Evolutionary conservation across 176 grass and related monocot genomes (phyloP), one percentile per base, ranked within the genome.

Genomic region (Urochloa ruziziensis): DNA sequence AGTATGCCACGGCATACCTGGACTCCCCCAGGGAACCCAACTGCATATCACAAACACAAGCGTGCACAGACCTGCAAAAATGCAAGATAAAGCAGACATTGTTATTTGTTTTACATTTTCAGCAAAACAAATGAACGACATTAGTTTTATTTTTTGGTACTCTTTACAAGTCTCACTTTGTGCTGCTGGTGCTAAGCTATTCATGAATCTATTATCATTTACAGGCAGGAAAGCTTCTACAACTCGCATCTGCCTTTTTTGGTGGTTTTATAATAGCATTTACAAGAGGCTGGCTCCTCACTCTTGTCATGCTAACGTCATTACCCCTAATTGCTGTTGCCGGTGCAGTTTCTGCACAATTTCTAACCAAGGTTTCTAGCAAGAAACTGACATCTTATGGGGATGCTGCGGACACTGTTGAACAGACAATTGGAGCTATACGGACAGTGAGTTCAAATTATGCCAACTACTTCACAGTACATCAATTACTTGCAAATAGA

Each of bases 381-480:
- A 84, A 86, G 60, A 90, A 85, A 47, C 84, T 86, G 23, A 54
- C 90, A 75, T 92, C 86, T 16, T 98, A 98, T 47, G 80, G 74
- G 33, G 91, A 95, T 66, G 92, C 95, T 54, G 92, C 84, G 42
- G 48, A 88, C 39, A 88, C 76, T 35, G 95, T 95, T 52, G 93
- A 98, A 88, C 92, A 98, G 77, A 91, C 87, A 32, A 89, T 98
- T 39, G 87, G 93, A 64, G 89, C 92, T 73, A 98, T 98, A 48
- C 77, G 91, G 72, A 98, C 96, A 28, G 93, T 98, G 62, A 67
- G 89, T 90, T 82, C 78, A 85, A 58, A 63, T 33, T n/a, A n/a
- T 46, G 39, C 74, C 23, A 75, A 63, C 54, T 33, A 54, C 64
- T 86, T 60, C 27, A n/a, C n/a, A n/a, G 23, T 8, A 58, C 47